phyloP scores from a whole-genome alignment of 352 stramenopile genomes.

The Sclerospora graminicola region DNA sequence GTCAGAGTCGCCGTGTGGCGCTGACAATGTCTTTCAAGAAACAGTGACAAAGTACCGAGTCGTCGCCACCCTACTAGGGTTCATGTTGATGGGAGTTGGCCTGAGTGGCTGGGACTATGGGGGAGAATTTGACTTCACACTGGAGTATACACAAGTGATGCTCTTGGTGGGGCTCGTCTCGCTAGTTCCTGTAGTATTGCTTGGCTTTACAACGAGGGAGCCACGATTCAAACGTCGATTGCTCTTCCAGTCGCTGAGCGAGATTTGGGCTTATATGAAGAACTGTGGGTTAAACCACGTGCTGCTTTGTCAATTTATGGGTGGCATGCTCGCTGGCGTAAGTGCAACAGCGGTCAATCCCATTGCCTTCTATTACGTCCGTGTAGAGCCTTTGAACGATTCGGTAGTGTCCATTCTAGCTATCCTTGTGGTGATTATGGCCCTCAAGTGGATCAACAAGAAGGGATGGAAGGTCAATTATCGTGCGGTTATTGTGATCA shows the following conservation, averaged over 20 bases:
- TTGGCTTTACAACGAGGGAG: constrained; percentile 19
- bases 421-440: constrained; percentile 16
- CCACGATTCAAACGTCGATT: constrained; percentile 6
- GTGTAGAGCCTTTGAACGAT: constrained; percentile 44
- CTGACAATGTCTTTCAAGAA: constrained; percentile 18
- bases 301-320: constrained; percentile 31
- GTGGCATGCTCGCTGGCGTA: constrained; percentile 25
- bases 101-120: constrained; percentile 59
- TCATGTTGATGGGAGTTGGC: constrained; percentile 43
- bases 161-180: constrained; percentile 21
- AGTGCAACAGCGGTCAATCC: constrained; percentile 32
- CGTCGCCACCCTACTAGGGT: constrained; percentile 24
- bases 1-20: constrained; percentile 5
- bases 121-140: constrained; percentile 42
- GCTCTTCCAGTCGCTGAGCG: constrained; percentile 12
- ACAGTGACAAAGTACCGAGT: constrained; percentile 31
- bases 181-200: constrained; percentile 20
- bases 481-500: constrained; percentile 23
- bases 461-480: constrained; percentile 36
- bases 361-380: constrained; percentile 36
- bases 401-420: constrained; percentile 42
- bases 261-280: constrained; percentile 30
- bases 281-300: constrained; percentile 30
- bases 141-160: constrained; percentile 46
- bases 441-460: constrained; percentile 24